Conservation (phyloP, 2,329 filamentous ascomycete species). For the Geosmithia putterillii region DNA sequence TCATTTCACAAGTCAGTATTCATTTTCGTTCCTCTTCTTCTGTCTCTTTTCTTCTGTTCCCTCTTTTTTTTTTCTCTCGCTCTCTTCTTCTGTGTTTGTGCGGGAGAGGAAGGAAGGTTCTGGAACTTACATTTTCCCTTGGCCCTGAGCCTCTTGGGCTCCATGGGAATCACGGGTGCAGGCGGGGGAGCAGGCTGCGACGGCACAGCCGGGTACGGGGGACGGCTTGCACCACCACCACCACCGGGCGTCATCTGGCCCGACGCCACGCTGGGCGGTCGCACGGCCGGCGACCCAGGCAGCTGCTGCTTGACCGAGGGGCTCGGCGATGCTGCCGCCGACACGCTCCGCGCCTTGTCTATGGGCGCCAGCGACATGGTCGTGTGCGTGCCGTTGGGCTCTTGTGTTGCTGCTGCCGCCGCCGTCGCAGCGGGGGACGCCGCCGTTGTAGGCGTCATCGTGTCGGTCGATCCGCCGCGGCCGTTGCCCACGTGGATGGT, state of each 20-base stretch:
- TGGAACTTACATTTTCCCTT: slow-evolving; percentile 27
- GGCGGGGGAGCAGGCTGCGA: slow-evolving; percentile 8
- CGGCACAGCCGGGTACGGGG: slow-evolving; percentile 8
- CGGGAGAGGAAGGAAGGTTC: background rate
- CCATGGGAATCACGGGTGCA: slow-evolving; percentile 17
- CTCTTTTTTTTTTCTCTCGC: background rate
- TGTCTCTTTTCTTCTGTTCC: background rate
- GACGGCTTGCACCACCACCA: background rate
- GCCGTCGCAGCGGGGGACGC: background rate
- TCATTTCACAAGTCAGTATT: slow-evolving; percentile 11
- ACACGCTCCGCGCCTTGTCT: slow-evolving; percentile 25
- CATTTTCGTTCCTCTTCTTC: background rate
- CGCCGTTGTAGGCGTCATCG: slow-evolving; percentile 5
- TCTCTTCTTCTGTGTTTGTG: background rate
- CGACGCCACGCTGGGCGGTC: slow-evolving; percentile 6
- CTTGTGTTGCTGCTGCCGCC: background rate
- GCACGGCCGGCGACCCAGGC: slow-evolving; percentile 6
- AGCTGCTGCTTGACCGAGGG: slow-evolving; percentile 19
- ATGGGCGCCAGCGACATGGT: slow-evolving; percentile 10
- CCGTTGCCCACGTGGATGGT: slow-evolving; percentile 55
- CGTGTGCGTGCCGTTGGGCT: slow-evolving; percentile 3
- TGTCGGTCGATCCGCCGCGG: slow-evolving; percentile 35
- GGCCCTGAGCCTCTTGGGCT: slow-evolving; percentile 23
- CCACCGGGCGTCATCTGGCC: slow-evolving; percentile 1
- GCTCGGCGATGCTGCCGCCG: slow-evolving; percentile 26